Evolutionary conservation across 1,284 basidiomycete genomes (phyloP), one percentile per base, ranked within the genome.

Genomic region (Termitomyces sp.): DNA sequence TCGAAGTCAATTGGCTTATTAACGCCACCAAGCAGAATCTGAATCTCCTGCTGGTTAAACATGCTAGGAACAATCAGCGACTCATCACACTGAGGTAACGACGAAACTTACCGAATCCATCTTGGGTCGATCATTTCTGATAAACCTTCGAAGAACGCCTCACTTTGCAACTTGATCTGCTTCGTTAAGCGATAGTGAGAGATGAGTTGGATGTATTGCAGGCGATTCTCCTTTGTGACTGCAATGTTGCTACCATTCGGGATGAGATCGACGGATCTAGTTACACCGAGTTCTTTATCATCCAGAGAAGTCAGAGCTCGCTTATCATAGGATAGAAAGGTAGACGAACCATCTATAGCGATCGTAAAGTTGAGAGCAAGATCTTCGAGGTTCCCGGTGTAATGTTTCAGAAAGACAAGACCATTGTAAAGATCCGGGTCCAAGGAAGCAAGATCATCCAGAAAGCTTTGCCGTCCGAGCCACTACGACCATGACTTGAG

Each of bases 31-130:
- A 96, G 77, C 0, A 94, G 73, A 56, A 92, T 87, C 63, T 92
- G 91, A 1, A 96, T 75, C 69, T 97, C 94, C 65, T 90, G 87
- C 65, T 94, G 93, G 68, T 96, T 94, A 73, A 97, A 98, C 91
- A 97, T 94, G 42, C 92, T 90, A 54, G 9, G 56, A 5, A 4
- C 3, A 21, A n/a, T 51, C 19, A 52, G 34, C 19, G 33, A 34
- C 10, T 51, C 17, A 5, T 4, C 9, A 13, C 1, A 24, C 9
- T 12, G 2, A 33, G 8, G 33, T 7, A 13, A 33, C 9, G 45
- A 50, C 28, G 12, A 19, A 24, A 24, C 80, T 38, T 44, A 88
- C 88, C 86, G 78, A 30, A 97, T 76, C 93, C 93, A 97, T 64
- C 91, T 90, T 1, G 82, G 82, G 60, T 95, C 88, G 66, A 97